Conservation (phyloP, 2,329 filamentous ascomycete species). For the Cytospora piceicola region DNA sequence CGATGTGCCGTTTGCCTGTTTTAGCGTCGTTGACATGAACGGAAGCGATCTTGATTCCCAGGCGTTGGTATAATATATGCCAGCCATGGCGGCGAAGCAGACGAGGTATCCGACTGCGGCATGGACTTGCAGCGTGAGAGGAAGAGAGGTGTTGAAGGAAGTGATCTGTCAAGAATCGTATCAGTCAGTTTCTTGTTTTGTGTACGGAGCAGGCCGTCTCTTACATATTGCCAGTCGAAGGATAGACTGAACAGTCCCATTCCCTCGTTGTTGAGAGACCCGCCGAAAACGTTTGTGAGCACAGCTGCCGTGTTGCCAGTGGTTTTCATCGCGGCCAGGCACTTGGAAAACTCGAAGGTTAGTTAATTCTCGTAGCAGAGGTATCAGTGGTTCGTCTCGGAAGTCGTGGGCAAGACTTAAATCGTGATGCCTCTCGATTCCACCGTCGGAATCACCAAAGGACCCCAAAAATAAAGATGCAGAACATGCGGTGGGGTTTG, state of each 20-base stretch:
- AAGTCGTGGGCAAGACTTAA: neutral
- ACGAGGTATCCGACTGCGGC: conserved; percentile 49
- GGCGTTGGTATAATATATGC: conserved; percentile 54
- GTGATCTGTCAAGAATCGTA: conserved; percentile 49
- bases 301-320: conserved; percentile 48
- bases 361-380: neutral
- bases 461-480: neutral
- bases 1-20: conserved; percentile 43
- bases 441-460: neutral
- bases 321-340: conserved; percentile 55
- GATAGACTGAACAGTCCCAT: conserved; percentile 53
- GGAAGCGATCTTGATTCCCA: conserved; percentile 53
- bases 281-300: conserved; percentile 56
- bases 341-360: conserved; percentile 33
- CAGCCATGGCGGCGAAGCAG: conserved; percentile 55
- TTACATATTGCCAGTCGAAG: conserved; percentile 60
- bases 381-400: neutral
- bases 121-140: conserved; percentile 55
- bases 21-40: conserved; percentile 59
- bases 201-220: conserved; percentile 33
- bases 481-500: neutral
- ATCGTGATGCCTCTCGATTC: neutral
- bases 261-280: conserved; percentile 56
- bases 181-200: conserved; percentile 17
- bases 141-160: conserved; percentile 56